phyloP scores from a whole-genome alignment of 2,329 filamentous ascomycete genomes.

The Aschersonia sp. region DNA sequence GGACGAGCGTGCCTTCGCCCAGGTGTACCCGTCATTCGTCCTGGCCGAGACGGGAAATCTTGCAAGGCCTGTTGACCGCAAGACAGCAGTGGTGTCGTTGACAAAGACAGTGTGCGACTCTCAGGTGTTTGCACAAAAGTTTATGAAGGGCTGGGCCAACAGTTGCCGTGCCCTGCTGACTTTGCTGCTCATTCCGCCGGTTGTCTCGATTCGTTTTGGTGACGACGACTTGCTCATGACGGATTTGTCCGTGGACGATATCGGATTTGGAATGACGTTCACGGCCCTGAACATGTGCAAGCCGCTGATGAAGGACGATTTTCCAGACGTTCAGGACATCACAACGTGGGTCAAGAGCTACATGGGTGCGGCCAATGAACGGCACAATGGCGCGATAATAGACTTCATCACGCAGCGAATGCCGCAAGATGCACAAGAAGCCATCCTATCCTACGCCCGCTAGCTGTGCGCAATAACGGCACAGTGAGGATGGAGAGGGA shows the following conservation, averaged over 20 bases:
- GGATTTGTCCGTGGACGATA: constrained; percentile 87
- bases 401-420: constrained; percentile 60
- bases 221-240: constrained; percentile 53
- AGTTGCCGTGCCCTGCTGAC: constrained; percentile 84
- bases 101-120: constrained; percentile 87
- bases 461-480: constrained; percentile 8
- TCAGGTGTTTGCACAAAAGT: constrained; percentile 60
- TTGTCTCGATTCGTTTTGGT: constrained; percentile 45
- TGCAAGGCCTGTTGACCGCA: constrained; percentile 75
- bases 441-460: constrained; percentile 35
- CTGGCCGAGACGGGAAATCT: constrained; percentile 82
- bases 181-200: constrained; percentile 74
- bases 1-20: constrained; percentile 65
- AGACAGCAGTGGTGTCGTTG: constrained; percentile 82
- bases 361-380: constrained; percentile 61
- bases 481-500: background rate
- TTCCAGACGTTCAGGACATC: constrained; percentile 69
- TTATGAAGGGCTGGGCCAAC: constrained; percentile 79
- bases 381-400: constrained; percentile 55
- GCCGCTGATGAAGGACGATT: constrained; percentile 59
- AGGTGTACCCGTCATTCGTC: constrained; percentile 76
- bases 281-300: constrained; percentile 87
- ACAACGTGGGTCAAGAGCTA: constrained; percentile 74
- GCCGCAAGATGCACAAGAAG: constrained; percentile 40
- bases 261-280: constrained; percentile 88